phyloP scores from a whole-genome alignment of 352 stramenopile species.

The Pythium pyrilobum region DNA sequence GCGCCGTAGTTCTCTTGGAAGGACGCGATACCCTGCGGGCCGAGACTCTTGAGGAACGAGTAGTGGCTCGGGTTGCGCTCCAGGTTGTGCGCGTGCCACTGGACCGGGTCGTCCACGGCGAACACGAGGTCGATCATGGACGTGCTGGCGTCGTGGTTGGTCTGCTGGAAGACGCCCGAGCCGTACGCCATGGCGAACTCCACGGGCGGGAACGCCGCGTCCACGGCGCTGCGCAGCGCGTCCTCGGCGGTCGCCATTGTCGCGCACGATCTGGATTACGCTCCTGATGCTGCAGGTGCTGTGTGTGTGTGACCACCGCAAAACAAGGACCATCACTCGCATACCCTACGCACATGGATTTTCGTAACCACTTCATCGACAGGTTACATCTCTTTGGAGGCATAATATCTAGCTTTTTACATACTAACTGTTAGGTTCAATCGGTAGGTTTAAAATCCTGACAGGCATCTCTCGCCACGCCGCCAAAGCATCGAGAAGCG shows the following conservation, averaged over 20 bases:
- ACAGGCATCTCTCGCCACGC: conserved; percentile 1
- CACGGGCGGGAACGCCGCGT: conserved; percentile 61
- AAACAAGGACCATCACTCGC: conserved; percentile 15
- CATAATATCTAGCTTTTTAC: no score
- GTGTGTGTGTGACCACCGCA: no score
- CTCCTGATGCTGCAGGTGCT: no score
- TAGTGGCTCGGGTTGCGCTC: conserved; percentile 72
- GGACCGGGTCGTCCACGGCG: conserved; percentile 70
- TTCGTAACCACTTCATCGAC: no score
- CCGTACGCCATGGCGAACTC: conserved; percentile 84
- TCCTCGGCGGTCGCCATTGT: conserved; percentile 8
- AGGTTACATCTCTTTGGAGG: no score
- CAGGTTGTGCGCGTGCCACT: conserved; percentile 82
- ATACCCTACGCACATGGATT: no score
- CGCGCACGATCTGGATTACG: no score
- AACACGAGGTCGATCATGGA: conserved; percentile 89
- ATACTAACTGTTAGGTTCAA: no score
- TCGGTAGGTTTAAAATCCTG: no score
- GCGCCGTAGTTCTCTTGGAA: conserved; percentile 65
- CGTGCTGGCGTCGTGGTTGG: conserved; percentile 62
- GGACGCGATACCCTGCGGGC: conserved; percentile 39
- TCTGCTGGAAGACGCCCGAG: conserved; percentile 77
- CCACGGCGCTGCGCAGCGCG: conserved; percentile 46
- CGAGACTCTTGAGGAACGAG: conserved; percentile 73
- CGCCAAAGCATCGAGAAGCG: neutral